Evolutionary conservation across 1,139 yeast species (phyloP).

Genomic region (Saccharomyces hybrid): DNA sequence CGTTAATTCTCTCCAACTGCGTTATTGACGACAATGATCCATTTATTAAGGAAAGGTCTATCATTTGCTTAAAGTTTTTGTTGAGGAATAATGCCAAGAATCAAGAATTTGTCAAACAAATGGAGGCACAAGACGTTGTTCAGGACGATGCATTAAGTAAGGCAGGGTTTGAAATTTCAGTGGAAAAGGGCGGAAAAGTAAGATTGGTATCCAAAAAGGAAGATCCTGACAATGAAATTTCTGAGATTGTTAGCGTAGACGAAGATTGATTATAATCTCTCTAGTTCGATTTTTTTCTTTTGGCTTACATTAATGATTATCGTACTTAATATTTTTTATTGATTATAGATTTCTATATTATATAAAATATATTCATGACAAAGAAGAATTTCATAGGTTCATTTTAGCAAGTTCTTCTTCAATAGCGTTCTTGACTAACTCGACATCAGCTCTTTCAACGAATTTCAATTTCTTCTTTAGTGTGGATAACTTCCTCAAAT

Average conservation of each 20-base stretch:
- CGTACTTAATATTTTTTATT: background rate
- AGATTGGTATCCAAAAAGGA: conserved; percentile 31
- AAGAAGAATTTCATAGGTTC: conserved; percentile 21
- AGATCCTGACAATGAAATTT: conserved; percentile 2
- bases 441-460: conserved; percentile 67
- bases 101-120: conserved; percentile 61
- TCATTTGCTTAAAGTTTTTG: conserved; percentile 65
- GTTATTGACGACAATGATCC: conserved; percentile 85
- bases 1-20: conserved; percentile 69
- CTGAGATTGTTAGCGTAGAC: background rate
- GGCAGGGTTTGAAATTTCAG: conserved; percentile 54
- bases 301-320: conserved; percentile 1
- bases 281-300: background rate
- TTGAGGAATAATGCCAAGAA: conserved; percentile 57
- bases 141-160: conserved; percentile 44
- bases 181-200: conserved; percentile 46
- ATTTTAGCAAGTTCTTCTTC: conserved; percentile 58
- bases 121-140: conserved; percentile 51
- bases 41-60: conserved; percentile 75
- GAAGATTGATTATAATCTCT: background rate
- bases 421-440: conserved; percentile 65
- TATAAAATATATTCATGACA: conserved; percentile 2
- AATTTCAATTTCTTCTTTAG: conserved; percentile 71
- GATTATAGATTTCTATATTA: conserved; percentile 2
- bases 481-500: conserved; percentile 61